Evolutionary conservation across 345 rosid genomes (phyloP).

Genomic region (Eucalyptus globulus): DNA sequence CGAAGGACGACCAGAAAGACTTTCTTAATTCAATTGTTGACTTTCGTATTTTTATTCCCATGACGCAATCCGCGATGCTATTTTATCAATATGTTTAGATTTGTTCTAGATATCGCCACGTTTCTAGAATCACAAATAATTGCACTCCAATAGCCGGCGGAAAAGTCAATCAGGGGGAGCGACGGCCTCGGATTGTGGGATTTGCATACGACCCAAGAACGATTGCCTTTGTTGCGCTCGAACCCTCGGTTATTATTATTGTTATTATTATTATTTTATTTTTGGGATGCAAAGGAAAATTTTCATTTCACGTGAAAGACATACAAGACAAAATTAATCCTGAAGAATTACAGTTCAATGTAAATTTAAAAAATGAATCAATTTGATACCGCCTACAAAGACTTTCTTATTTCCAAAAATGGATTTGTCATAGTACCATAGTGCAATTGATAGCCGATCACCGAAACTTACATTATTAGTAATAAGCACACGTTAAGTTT

Average conservation of each 20-base stretch:
- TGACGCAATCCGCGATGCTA: background rate
- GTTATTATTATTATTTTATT: background rate
- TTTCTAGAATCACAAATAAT: background rate
- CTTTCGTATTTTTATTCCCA: background rate
- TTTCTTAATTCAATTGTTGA: background rate
- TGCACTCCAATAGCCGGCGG: background rate
- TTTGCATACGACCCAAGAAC: background rate
- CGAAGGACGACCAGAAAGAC: background rate
- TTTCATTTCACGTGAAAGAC: background rate
- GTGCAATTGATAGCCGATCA: background rate
- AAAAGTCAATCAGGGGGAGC: background rate
- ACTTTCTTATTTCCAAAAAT: background rate
- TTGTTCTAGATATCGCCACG: background rate
- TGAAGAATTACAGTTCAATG: background rate
- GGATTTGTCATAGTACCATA: background rate
- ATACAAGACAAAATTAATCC: background rate
- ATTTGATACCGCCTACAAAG: background rate
- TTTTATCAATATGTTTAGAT: background rate
- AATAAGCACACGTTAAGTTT: background rate
- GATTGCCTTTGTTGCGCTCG: background rate
- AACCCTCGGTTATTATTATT: background rate
- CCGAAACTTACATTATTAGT: too few relatives aligned
- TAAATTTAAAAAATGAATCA: too few relatives aligned
- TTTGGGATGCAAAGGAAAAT: background rate
- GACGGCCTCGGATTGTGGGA: background rate